Percentiles rank a stretch among this genome's conserved stretches.
Evolutionary conservation across 768 basidiomycete genomes (phyloP).

Genomic region (Podaxis sp.): DNA sequence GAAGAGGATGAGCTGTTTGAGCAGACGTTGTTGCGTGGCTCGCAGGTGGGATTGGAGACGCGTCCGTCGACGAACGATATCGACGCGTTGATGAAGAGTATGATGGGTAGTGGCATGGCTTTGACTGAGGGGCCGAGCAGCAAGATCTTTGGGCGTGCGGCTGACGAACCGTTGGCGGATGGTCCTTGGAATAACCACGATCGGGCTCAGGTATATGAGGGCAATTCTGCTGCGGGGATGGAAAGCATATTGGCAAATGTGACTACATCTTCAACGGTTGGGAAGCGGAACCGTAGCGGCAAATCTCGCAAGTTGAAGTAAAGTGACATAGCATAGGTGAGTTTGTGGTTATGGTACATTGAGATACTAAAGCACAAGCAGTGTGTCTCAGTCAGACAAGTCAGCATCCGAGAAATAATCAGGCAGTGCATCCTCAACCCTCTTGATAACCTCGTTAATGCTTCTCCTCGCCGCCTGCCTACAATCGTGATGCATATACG

Average conservation of each 20-base stretch:
- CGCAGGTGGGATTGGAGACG: conserved; percentile 42
- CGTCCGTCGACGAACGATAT: conserved; percentile 46
- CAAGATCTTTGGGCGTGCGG: conserved; percentile 12
- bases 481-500: conserved; percentile 83
- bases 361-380: background rate
- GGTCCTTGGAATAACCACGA: conserved; percentile 11
- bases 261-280: conserved; percentile 2
- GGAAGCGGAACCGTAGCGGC: conserved; percentile 8
- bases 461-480: conserved; percentile 54
- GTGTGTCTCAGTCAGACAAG: background rate
- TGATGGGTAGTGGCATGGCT: conserved; percentile 42
- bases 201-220: background rate
- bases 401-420: conserved; percentile 55
- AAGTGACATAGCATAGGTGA: background rate
- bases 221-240: background rate
- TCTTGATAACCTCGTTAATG: conserved; percentile 54
- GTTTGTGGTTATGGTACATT: background rate
- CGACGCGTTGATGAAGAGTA: conserved; percentile 49
- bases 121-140: conserved; percentile 18
- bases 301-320: conserved; percentile 10
- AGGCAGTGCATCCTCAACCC: conserved; percentile 57
- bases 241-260: background rate
- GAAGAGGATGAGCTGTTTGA: conserved; percentile 52
- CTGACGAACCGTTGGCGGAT: conserved; percentile 1
- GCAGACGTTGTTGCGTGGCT: conserved; percentile 44